Evolutionary conservation across 495 filamentous ascomycete species (phyloP), one percentile per base, ranked within the genome.

Genomic region (Penicillium silybi): DNA sequence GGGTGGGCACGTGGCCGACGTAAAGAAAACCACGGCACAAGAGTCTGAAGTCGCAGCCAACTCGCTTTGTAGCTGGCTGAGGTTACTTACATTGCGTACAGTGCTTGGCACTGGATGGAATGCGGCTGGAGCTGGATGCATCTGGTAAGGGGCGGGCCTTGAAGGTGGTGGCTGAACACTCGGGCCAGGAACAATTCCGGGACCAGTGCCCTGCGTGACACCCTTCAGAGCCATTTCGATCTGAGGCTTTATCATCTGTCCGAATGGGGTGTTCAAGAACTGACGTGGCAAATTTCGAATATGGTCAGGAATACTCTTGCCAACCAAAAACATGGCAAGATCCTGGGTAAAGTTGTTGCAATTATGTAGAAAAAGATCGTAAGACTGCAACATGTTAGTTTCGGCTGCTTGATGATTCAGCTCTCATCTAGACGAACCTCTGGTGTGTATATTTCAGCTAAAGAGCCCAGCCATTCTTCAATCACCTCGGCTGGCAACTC

Each of bases 341-440:
- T 97, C 93, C 62, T 97, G 92, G 4, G 90, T 88, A 68, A 98
- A 98, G 74, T 97, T 97, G 72, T 98, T 97, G 80, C 93, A 97
- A 63, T 98, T 98, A 62, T 96, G 92, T 34, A 86, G 74, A 66
- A 89, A 89, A 3, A 96, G 75, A 65, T 95, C 88, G 61, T 97
- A 97, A 0, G 88, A 89, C 86, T 90, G 58, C 19, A 37, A 23
- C 2, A 25, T 27, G 20, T 57, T 44, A 54, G 46, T 43, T 41
- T 44, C 18, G 27, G 10, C 4, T 20, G 10, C 20, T 11, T 17
- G 19, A 13, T n/a, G 39, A 7, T 11, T 11, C 23, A n/a, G n/a
- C 10, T 2, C 50, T 3, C 16, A 23, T 1, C 4, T 38, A 3
- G 25, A 58, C 59, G 55, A 70, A 86, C 88, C 74, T 95, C 86